phyloP scores from a whole-genome alignment of 2,329 filamentous ascomycete species.

The Aspergillus pseudoterreus region DNA sequence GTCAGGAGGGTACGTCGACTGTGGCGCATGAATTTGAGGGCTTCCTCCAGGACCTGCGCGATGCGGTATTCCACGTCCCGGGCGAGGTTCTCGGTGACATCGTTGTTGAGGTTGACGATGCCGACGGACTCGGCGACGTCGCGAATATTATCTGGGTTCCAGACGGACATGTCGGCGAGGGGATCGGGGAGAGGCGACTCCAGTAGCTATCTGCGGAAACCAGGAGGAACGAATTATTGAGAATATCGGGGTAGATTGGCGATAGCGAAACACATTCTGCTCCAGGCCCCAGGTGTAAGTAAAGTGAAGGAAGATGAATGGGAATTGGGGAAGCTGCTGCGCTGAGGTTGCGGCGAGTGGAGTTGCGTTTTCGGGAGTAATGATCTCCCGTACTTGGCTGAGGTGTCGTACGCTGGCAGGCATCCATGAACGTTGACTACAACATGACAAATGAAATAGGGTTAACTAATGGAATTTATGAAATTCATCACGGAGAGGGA shows the following conservation, averaged over 20 bases:
- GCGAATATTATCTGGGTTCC: conserved; percentile 93
- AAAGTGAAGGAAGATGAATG: not conserved
- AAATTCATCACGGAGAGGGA: not conserved
- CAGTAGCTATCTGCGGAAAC: not conserved
- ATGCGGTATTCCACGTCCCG: conserved; percentile 96
- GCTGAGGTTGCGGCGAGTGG: not conserved
- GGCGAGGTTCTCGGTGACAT: conserved; percentile 80
- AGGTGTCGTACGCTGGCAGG: too few species aligned
- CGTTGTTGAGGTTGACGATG: conserved; percentile 74
- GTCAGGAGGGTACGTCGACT: conserved; percentile 80
- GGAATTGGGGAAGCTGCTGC: too few species aligned
- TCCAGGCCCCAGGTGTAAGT: not conserved
- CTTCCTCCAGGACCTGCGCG: conserved; percentile 88
- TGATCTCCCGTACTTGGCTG: not conserved
- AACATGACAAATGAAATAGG: too few species aligned
- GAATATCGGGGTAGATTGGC: not conserved
- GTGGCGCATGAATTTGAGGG: conserved; percentile 93
- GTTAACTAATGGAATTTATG: not conserved
- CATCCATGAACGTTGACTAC: too few species aligned
- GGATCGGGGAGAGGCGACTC: not conserved
- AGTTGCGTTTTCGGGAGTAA: not conserved
- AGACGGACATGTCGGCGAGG: conserved; percentile 58
- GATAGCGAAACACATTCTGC: not conserved
- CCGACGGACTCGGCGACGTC: conserved; percentile 97
- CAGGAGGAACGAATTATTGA: too few species aligned